Conservation (phyloP, 2,329 filamentous ascomycete genomes). For the Aureobasidium zeae region DNA sequence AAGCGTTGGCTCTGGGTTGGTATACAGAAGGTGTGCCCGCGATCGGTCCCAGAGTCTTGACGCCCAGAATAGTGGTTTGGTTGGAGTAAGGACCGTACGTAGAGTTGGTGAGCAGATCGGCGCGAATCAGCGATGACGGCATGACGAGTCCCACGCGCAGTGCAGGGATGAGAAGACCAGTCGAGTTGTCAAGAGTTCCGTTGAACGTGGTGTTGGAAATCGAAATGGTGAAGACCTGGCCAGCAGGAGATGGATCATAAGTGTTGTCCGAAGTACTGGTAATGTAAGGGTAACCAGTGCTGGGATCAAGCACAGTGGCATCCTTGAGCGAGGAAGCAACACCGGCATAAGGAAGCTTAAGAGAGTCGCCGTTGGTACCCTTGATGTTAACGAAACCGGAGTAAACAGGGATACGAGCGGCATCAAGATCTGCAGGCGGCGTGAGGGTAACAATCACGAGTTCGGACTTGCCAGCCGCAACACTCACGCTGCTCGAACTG, state of each 20-base stretch:
- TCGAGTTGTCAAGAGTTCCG: slow-evolving; percentile 19
- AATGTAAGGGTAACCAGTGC: slow-evolving; percentile 21
- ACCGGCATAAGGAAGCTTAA: slow-evolving; percentile 28
- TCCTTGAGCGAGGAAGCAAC: slow-evolving; percentile 22
- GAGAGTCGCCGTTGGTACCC: slow-evolving; percentile 20
- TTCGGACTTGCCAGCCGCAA: slow-evolving; percentile 20
- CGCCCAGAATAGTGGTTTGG: slow-evolving; percentile 13
- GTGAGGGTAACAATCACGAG: slow-evolving; percentile 20
- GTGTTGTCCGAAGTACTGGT: slow-evolving; percentile 15
- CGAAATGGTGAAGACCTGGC: slow-evolving; percentile 21
- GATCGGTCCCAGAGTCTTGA: slow-evolving; percentile 17
- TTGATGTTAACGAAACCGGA: slow-evolving; percentile 27
- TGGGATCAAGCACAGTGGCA: slow-evolving; percentile 22
- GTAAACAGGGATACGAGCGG: slow-evolving; percentile 26
- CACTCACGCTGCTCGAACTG: slow-evolving; percentile 16
- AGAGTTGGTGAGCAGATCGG: slow-evolving; percentile 15
- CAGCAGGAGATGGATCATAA: slow-evolving; percentile 15
- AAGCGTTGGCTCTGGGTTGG: slow-evolving; percentile 18
- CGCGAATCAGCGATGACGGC: slow-evolving; percentile 16
- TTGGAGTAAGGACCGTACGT: slow-evolving; percentile 9
- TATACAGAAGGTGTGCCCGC: slow-evolving; percentile 19
- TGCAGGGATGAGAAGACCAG: slow-evolving; percentile 22
- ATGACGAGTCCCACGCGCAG: slow-evolving; percentile 18
- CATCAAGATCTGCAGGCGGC: slow-evolving; percentile 20
- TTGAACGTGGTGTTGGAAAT: slow-evolving; percentile 18